Conservation (phyloP, 192 early-diverging fungal genomes). For the Neocallimastix lanati region DNA sequence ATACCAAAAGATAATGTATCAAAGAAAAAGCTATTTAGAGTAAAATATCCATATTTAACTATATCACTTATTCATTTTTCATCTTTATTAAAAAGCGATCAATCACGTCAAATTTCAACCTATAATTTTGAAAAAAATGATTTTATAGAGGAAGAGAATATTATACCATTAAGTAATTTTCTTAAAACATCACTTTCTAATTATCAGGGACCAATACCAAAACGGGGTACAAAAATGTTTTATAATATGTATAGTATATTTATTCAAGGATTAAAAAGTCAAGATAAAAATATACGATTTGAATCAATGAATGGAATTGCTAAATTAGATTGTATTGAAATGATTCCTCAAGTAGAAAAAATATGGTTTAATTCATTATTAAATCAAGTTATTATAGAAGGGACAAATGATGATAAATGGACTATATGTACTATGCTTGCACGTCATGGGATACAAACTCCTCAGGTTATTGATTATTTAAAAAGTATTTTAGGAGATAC, state of each 20-base stretch:
- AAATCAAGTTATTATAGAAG: not conserved
- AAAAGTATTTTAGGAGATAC: not conserved
- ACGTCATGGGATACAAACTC: not conserved
- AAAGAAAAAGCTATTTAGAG: not conserved
- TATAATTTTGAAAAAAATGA: not conserved
- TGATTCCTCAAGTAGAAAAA: not conserved
- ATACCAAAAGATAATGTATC: not conserved
- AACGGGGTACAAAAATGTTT: not conserved
- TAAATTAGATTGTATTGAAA: not conserved
- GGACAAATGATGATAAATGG: not conserved
- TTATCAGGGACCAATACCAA: not conserved
- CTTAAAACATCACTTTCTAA: not conserved
- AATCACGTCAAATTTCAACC: not conserved
- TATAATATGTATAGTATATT: not conserved
- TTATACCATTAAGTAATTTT: not conserved
- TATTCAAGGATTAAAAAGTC: not conserved
- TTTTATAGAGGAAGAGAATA: not conserved
- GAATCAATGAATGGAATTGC: not conserved
- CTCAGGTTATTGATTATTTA: not conserved
- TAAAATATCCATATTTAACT: not conserved
- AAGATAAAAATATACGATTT: not conserved
- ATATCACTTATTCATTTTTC: not conserved
- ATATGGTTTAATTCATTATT: not conserved
- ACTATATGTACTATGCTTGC: not conserved
- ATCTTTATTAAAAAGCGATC: not conserved